These are phyloP conservation scores for Sclerotinia minor DNA, from an alignment of 2,329 filamentous ascomycete genomes.

Conservation along the genomic window DNA sequence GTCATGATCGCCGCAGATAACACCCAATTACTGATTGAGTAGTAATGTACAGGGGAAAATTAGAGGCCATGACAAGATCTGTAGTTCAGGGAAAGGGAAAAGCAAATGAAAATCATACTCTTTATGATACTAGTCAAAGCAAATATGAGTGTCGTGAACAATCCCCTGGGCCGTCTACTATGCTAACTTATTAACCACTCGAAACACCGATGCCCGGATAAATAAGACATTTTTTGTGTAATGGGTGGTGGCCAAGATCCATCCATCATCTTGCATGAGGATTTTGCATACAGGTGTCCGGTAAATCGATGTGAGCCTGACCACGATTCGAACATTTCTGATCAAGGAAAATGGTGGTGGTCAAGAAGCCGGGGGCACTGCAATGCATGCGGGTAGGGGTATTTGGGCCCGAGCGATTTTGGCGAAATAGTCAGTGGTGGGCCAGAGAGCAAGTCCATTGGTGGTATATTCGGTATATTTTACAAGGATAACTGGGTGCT, in stretches of 20 bases:
- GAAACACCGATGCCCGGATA: constrained; percentile 12
- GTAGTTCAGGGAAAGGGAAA: neutral
- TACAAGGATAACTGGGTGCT: constrained; percentile 3
- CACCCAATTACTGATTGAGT: constrained; percentile 3
- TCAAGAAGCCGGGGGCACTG: neutral
- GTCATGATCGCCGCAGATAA: constrained; percentile 6
- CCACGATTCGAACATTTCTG: constrained; percentile 4
- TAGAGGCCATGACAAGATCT: neutral
- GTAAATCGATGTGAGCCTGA: constrained; percentile 3
- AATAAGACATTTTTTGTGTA: neutral
- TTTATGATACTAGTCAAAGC: neutral
- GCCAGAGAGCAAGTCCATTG: neutral
- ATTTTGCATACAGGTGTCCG: neutral
- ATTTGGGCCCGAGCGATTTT: constrained; percentile 5
- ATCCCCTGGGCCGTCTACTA: neutral
- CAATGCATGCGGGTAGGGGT: neutral
- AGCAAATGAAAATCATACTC: constrained; percentile 2
- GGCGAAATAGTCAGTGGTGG: neutral
- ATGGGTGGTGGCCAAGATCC: constrained; percentile 17
- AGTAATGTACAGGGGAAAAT: neutral
- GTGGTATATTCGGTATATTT: neutral
- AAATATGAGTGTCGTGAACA: constrained; percentile 1
- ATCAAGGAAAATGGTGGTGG: constrained; percentile 9
- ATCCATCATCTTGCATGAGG: constrained; percentile 18
- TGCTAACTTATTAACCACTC: constrained; percentile 1